These are phyloP conservation scores for Geotrichum aggregatum DNA, from an alignment of 1,139 yeast species.

Conservation along the genomic window DNA sequence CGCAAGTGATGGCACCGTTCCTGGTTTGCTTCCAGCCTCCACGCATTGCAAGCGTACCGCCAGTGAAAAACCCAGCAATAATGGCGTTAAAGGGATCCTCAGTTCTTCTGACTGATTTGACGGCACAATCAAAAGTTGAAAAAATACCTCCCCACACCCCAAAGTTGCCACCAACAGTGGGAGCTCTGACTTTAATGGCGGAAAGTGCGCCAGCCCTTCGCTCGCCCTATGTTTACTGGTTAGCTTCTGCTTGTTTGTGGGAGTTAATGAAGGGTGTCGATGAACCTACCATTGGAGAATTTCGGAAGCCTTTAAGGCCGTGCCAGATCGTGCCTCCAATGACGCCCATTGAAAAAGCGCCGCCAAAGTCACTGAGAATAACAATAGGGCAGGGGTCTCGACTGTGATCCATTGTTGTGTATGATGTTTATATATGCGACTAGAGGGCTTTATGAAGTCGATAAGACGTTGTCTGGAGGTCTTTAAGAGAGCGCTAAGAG, in stretches of 20 bases:
- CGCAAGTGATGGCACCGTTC: constrained; percentile 96
- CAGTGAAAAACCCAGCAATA: constrained; percentile 96
- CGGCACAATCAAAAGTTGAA: constrained; percentile 92
- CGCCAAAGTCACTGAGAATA: constrained; percentile 93
- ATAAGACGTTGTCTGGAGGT: background rate
- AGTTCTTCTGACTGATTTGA: constrained; percentile 90
- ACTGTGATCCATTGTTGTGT: constrained; percentile 55
- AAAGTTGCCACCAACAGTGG: constrained; percentile 97
- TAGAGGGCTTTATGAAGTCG: background rate
- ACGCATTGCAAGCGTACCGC: constrained; percentile 96
- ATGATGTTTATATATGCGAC: background rate
- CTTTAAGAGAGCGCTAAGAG: background rate
- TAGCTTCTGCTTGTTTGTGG: background rate
- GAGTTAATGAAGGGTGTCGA: no score
- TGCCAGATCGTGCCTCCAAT: constrained; percentile 99
- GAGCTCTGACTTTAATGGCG: constrained; percentile 94
- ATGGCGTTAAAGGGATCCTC: constrained; percentile 99
- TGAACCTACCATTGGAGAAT: constrained; percentile 59
- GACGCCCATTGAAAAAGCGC: constrained; percentile 97
- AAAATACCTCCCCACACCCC: constrained; percentile 99
- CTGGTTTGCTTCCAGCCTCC: constrained; percentile 98
- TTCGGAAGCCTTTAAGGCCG: constrained; percentile 96
- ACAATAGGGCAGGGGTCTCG: constrained; percentile 99
- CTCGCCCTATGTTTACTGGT: constrained; percentile 52
- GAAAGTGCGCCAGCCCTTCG: constrained; percentile 83